Evolutionary conservation across 2,329 filamentous ascomycete genomes (phyloP), one percentile per base, ranked within the genome.

Genomic region (Stenocarpella maydis): DNA sequence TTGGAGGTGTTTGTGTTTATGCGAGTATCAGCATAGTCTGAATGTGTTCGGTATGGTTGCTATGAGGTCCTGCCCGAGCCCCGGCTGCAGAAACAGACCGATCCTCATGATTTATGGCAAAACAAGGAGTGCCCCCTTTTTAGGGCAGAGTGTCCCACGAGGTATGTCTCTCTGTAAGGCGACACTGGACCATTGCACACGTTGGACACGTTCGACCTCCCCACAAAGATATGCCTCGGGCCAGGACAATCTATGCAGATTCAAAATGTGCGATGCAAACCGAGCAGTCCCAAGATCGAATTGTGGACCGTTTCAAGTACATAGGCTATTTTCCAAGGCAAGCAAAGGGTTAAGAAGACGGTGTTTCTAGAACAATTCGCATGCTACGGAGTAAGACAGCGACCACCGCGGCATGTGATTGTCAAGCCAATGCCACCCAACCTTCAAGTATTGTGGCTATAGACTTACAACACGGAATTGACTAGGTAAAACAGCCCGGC

Each of bases 1-100:
- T 73, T 74, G 3, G 3, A 80, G 79, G 1, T 80, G 76, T 74
- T 1, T 82, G 81, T 2, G 79, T 79, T 5, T 79, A 78, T 12
- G 77, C 77, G 6, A 73, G 65, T n/a, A 9, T 39, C 24, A 68
- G 53, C 6, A 70, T 71, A 2, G 41, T 72, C 41, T 39, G 31
- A 58, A 72, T 34, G 71, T 74, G 7, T 75, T 74, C 34, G 31
- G 26, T 10, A 9, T 21, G n/a, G n/a, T n/a, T 21, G 17, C 19
- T 6, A 34, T 21, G 26, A 47, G 41, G 26, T 54, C 37, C 34
- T 52, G n/a, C 26, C 28, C 31, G 31, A 26, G 8, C 28, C n/a
- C 31, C 37, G 41, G 28, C 31, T 34, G 28, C 52, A 39, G 21
- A 55, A 19, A 58, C 24, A 43, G 8, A 34, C 15, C 17, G 15